phyloP scores from a whole-genome alignment of 495 filamentous ascomycete genomes.

The Sordaria brevicollis region DNA sequence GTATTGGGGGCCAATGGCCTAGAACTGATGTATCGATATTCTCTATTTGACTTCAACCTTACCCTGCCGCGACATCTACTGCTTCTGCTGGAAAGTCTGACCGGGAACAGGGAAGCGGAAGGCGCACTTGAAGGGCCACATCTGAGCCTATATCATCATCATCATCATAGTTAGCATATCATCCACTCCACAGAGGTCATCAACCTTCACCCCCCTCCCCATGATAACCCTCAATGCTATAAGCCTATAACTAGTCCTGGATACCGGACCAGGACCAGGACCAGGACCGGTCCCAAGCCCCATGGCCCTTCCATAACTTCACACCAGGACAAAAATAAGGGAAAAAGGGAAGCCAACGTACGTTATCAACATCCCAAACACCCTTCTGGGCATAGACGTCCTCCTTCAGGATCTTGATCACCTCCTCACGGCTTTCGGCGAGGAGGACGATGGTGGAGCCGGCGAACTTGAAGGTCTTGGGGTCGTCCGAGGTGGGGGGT shows the following conservation, averaged over 20 bases:
- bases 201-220: not conserved
- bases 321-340: not conserved
- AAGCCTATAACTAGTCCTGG: too few relatives aligned
- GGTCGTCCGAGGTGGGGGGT: conserved; percentile 51
- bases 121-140: conserved; percentile 34
- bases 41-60: not conserved
- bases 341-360: conserved; percentile 14
- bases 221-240: too few relatives aligned
- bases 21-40: too few relatives aligned
- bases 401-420: conserved; percentile 51
- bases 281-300: too few relatives aligned
- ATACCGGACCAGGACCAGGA: too few relatives aligned
- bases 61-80: not conserved
- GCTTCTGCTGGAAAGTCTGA: not conserved
- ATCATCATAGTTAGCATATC: too few relatives aligned
- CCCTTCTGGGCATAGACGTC: conserved; percentile 62
- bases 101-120: conserved; percentile 24
- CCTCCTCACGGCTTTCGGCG: conserved; percentile 58
- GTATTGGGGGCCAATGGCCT: too few relatives aligned
- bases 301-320: not conserved
- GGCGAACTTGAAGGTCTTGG: conserved; percentile 47
- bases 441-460: conserved; percentile 57
- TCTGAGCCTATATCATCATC: conserved; percentile 24
- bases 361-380: conserved; percentile 80
- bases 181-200: too few relatives aligned